Base-by-base conservation (phyloP, 2,329 filamentous ascomycete species). In the Alternaria triticina region DNA sequence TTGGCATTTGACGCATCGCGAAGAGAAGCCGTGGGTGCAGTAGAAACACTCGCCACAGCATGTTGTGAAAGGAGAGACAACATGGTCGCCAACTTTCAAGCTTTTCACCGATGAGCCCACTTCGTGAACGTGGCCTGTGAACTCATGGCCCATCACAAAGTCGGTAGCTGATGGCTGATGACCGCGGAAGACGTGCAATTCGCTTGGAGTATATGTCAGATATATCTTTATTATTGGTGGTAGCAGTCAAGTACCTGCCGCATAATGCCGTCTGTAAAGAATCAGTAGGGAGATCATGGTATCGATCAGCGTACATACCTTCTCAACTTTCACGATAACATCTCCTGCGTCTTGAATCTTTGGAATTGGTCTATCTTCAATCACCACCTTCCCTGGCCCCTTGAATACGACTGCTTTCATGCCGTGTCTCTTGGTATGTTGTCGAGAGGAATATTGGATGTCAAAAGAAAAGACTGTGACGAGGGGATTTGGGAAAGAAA, bases 321-420 rank as follows among this genome's bases (percentile, higher is more conserved):
- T 91, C 64, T 88, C 86, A 20, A 97, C 92, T 79, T 93, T 94
- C 74, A 97, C 88, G 69, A 97, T 89, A 61, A 95, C 87, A 77
- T 97, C 94, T 60, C 85, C 87, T 6, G 88, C 85, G 62, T 92
- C 85, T 71, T 90, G 84, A 67, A 97, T 86, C 69, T 88, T 86
- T 1, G 94, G 94, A 12, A 95, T 86, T 0, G 93, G 93, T 20
- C 92, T 87, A 63, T 96, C 88, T 81, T 97, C 91, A 59, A 97
- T 81, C 1, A 87, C 90, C 58, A 97, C 86, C 74, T 92, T 89
- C 73, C 87, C 85, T 5, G 91, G 90, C 3, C 91, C 93, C 66
- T 95, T 90, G 82, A 97, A 96, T 58, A 97, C 87, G 28, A 97
- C 92, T 28, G 93, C 93, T 79, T 92, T 91, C 94, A 97, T 97